phyloP scores from a whole-genome alignment of 2,329 filamentous ascomycete genomes.

The Sporothrix schenckii region DNA sequence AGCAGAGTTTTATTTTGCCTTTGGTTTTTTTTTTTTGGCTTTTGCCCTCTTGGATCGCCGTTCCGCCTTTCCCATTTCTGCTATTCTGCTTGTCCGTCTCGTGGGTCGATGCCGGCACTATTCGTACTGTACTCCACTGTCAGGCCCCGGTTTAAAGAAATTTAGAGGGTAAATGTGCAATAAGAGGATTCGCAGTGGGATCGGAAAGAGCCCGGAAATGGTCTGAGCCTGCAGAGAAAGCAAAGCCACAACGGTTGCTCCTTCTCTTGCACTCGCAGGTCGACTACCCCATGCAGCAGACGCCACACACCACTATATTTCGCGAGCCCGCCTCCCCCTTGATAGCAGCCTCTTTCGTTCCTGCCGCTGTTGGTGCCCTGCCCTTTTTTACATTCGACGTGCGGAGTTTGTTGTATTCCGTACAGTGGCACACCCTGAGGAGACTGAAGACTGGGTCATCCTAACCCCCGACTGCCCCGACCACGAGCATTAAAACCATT shows the following conservation, averaged over 20 bases:
- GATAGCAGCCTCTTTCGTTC: neutral
- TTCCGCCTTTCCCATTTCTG: constrained; percentile 11
- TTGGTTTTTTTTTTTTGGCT: neutral
- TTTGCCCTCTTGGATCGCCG: neutral
- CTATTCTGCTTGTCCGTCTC: constrained; percentile 4
- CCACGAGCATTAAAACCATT: constrained; percentile 25
- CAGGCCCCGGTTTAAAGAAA: neutral
- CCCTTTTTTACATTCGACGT: neutral
- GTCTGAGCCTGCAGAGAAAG: neutral
- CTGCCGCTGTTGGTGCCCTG: constrained; percentile 22
- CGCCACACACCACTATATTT: constrained; percentile 11
- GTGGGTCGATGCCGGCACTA: neutral
- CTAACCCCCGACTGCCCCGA: constrained; percentile 22
- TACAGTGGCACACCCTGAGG: neutral
- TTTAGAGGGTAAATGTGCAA: neutral
- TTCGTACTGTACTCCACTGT: constrained; percentile 4
- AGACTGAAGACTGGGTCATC: neutral
- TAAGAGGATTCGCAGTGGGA: neutral
- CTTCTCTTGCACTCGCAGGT: constrained; percentile 1
- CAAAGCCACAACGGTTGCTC: neutral
- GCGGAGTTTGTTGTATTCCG: too few relatives aligned
- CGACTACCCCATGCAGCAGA: neutral
- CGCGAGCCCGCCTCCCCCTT: constrained; percentile 12
- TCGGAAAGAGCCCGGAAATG: neutral
- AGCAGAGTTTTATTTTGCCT: neutral